Base-by-base conservation (phyloP, 2,329 filamentous ascomycete species). In the Cytospora piceicola region DNA sequence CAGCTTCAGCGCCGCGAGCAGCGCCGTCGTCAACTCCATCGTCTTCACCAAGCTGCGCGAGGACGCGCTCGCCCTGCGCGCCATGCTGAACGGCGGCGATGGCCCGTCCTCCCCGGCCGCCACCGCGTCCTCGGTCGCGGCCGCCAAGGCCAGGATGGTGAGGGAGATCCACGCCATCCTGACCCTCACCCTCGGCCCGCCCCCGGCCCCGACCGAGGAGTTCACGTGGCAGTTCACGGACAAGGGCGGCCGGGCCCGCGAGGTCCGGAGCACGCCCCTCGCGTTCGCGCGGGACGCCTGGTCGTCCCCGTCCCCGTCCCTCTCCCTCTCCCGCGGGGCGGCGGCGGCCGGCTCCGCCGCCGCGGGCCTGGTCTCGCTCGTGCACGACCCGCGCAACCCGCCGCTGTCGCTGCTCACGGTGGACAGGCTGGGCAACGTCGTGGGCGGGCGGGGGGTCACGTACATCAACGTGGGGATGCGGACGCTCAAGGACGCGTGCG, bases 31-130 rank as follows among this genome's bases (percentile, higher is more conserved):
- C 79, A 91, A 94, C 74, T 82, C 80, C 62, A 81, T 96, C 34
- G 82, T 96, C 68, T 93, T 92, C 14, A 93, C 89, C 22, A 96
- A 96, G 79, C 84, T 97, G 39, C 89, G 93, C n/a, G 92, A 96
- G 77, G 89, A 92, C 71, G 92, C 90, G 1, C 78, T 96, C n/a
- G 79, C 82, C 30, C 82, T 96, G 14, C 86, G 92, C n/a, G 76
- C 78, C 1, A 75, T 93, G 53, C 79, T 82, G n/a, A n/a, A n/a
- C n/a, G n/a, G n/a, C n/a, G n/a, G n/a, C n/a, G n/a, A n/a, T 42
- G 72, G 70, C 15, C 73, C 71, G 22, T 70, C 79, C 56, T 73
- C 77, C 2, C 72, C 78, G 20, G 75, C 57, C 2, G 72, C 78
- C 20, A 75, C 57, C 2, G 34, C 61, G 29, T 78, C 70, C 69